Evolutionary conservation across 495 filamentous ascomycete genomes (phyloP), one percentile per base, ranked within the genome.

Genomic region (Staphylotrichum tortipilum): DNA sequence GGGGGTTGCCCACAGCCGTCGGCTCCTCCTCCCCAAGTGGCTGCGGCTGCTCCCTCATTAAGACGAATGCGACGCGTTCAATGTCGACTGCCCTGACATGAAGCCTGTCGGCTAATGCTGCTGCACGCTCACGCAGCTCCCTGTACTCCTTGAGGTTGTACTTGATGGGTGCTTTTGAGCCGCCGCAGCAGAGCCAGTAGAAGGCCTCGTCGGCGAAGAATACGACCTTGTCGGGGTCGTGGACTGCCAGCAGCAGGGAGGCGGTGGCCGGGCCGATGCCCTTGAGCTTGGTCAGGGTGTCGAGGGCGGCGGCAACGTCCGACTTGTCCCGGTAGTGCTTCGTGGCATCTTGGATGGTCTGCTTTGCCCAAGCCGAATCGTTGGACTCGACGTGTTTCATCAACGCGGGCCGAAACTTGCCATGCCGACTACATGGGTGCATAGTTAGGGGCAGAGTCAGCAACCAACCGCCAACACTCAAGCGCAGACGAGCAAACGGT

Each of bases 131-230:
- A 52, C 66, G 76, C 38, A 91, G 48, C 26, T 65, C 59, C 29
- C 65, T 54, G 59, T 88, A 89, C 60, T 88, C 84, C 36, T 77
- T 73, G 21, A 69, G 49, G 42, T 73, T 81, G 64, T 89, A 89
- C 60, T 82, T 83, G 56, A 84, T 72, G 19, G 65, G 55, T 0
- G 52, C 51, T 47, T 63, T 64, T 53, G 72, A 67, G 33, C 70
- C 78, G 36, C 63, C 64, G 55, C 57, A 58, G 61, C 72, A 77
- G 12, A 85, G 57, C 83, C 83, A 89, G 49, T 80, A 71, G 60
- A 78, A 89, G 18, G 79, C 68, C 67, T 89, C 85, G 54, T 91
- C 86, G 23, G 82, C 83, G 66, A 86, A 89, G 63, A 89, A 91
- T 1, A 85, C 78, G 10, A 82, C 70, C 17, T 74, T 66, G 0